Evolutionary conservation across 345 rosid genomes (phyloP).

Genomic region (Pistacia integerrima): DNA sequence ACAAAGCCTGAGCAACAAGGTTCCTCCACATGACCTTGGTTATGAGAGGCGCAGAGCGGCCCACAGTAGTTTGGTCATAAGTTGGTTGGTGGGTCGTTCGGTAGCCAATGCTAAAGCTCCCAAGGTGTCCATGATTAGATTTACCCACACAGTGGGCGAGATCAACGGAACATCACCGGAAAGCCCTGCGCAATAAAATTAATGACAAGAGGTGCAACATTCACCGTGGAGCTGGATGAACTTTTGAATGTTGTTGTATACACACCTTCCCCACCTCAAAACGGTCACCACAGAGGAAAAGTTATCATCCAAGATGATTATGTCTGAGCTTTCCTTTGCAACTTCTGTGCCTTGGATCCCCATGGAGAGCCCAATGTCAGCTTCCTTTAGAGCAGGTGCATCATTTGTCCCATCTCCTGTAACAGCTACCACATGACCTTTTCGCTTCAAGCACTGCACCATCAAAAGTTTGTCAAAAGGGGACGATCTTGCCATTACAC

Average conservation of each 20-base stretch:
- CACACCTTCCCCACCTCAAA: slow-evolving; percentile 46
- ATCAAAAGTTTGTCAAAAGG: slow-evolving; percentile 55
- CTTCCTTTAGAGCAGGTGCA: slow-evolving; percentile 52
- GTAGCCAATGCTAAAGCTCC: slow-evolving; percentile 47
- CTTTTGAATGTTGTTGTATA: slow-evolving; percentile 46
- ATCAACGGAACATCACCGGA: slow-evolving; percentile 43
- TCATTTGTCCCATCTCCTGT: slow-evolving; percentile 63
- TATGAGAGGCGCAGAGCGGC: slow-evolving; percentile 38
- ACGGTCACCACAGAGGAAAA: slow-evolving; percentile 40
- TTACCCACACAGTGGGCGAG: no score
- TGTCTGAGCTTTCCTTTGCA: slow-evolving; percentile 46
- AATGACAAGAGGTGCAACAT: slow-evolving; percentile 40
- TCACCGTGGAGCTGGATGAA: slow-evolving; percentile 46
- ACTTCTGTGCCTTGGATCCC: slow-evolving; percentile 46
- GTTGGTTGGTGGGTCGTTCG: slow-evolving; percentile 36
- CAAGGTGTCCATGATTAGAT: slow-evolving; percentile 47
- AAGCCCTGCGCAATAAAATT: slow-evolving; percentile 42
- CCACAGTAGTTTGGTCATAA: slow-evolving; percentile 43
- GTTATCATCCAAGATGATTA: slow-evolving; percentile 43
- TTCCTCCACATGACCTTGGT: slow-evolving; percentile 49
- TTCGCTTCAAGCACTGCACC: slow-evolving; percentile 43
- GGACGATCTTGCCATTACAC: slow-evolving; percentile 60
- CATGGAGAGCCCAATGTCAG: slow-evolving; percentile 45
- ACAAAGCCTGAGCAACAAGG: slow-evolving; percentile 41
- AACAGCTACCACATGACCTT: slow-evolving; percentile 50